A percentile compares a stretch with the other conserved stretches of the same genome.
These are phyloP conservation scores for Polytrichum commune DNA, from an alignment of 225 moss, liverwort and hornwort species.

Conservation along the genomic window DNA sequence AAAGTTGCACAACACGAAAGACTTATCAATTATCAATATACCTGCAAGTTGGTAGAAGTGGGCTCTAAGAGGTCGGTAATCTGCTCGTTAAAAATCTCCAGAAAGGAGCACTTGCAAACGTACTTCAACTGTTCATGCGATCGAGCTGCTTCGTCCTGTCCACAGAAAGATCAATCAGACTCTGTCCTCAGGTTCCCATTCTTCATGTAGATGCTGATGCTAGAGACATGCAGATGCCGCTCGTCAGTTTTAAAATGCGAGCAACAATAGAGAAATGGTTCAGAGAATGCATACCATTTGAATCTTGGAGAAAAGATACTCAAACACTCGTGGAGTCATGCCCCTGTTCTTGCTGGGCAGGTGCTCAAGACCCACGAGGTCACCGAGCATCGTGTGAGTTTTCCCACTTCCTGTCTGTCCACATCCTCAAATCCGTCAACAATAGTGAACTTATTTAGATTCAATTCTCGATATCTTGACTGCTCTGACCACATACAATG, in stretches of 20 bases:
- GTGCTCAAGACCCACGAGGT: slow-evolving; percentile 57
- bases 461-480: too few species aligned
- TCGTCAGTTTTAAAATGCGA: too few species aligned
- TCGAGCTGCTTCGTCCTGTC: slow-evolving; percentile 54
- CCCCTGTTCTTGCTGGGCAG: slow-evolving; percentile 52
- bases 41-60: slow-evolving; percentile 56
- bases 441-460: too few species aligned
- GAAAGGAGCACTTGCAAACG: slow-evolving; percentile 67
- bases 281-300: slow-evolving; percentile 31
- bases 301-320: slow-evolving; percentile 63
- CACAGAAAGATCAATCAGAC: not conserved
- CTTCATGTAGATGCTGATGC: too few species aligned
- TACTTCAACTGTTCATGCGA: slow-evolving; percentile 49
- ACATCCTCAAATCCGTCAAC: slow-evolving; percentile 9
- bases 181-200: too few species aligned
- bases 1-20: not conserved
- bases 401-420: slow-evolving; percentile 64
- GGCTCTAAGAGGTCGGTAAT: slow-evolving; percentile 63
- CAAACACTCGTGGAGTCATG: slow-evolving; percentile 63
- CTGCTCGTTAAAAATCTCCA: slow-evolving; percentile 68
- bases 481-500: too few species aligned
- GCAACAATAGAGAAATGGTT: too few species aligned
- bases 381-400: slow-evolving; percentile 64
- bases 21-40: slow-evolving; percentile 8
- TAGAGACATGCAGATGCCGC: too few species aligned